A percentile compares a stretch with the other conserved stretches of the same genome.
Conservation (phyloP, 352 stramenopile species). For the Phytophthora chlamydospora region DNA sequence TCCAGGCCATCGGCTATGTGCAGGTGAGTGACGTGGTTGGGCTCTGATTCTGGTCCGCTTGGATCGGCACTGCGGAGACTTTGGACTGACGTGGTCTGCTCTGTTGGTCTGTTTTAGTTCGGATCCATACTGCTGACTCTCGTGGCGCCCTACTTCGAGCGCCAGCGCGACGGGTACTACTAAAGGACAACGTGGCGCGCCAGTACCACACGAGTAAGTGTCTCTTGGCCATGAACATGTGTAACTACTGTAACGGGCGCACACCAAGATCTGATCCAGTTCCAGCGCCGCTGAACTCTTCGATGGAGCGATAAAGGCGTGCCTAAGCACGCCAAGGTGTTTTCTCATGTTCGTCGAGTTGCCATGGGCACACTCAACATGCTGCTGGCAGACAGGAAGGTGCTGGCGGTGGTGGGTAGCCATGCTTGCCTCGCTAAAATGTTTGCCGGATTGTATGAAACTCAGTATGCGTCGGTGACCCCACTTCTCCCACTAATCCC, state of each 20-base stretch:
- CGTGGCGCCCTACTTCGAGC: constrained; percentile 54
- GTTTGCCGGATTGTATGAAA: constrained; percentile 2
- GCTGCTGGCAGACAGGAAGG: too few species aligned
- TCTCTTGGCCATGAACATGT: too few species aligned
- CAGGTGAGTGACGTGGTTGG: constrained; percentile 44
- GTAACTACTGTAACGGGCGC: constrained; percentile 18
- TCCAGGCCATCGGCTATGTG: constrained; percentile 46
- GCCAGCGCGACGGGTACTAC: constrained; percentile 41
- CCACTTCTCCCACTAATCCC: constrained; percentile 4
- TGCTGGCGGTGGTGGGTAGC: constrained; percentile 12
- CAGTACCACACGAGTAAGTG: too few species aligned
- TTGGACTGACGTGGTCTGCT: neutral
- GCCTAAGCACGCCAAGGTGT: constrained; percentile 25
- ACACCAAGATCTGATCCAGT: constrained; percentile 15
- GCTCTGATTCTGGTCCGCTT: constrained; percentile 27
- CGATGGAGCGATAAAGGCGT: neutral
- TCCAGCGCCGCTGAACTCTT: constrained; percentile 1
- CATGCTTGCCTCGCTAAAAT: constrained; percentile 21
- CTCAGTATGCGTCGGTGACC: neutral
- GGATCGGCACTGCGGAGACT: constrained; percentile 8
- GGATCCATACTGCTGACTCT: constrained; percentile 55
- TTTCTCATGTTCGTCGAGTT: constrained; percentile 29
- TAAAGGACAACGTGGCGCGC: constrained; percentile 11
- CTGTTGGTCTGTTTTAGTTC: constrained; percentile 42
- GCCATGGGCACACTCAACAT: constrained; percentile 9